Evolutionary conservation across 2,329 filamentous ascomycete genomes (phyloP).

Genomic region (Phyllosticta citriasiana): DNA sequence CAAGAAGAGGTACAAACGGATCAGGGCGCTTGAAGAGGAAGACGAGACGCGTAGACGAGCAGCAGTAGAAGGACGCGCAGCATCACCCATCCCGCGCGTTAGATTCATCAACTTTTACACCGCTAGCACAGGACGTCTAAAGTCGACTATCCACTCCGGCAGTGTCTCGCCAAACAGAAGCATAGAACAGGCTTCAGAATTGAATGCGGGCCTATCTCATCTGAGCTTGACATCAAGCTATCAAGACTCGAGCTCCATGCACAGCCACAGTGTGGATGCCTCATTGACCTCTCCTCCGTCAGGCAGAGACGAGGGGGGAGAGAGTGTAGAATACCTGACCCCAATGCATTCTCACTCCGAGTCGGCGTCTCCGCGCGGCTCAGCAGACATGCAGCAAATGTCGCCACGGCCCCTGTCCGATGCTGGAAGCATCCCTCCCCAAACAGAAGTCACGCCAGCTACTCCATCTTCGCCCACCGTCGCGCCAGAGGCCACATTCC

Average conservation of each 20-base stretch:
- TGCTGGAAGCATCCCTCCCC: neutral
- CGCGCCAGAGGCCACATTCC: slow-evolving; percentile 16
- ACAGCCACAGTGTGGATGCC: neutral
- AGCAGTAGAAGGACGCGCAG: slow-evolving; percentile 17
- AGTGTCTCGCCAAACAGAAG: neutral
- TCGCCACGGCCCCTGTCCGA: neutral
- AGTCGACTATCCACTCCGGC: slow-evolving; percentile 28
- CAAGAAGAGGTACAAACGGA: slow-evolving; percentile 55
- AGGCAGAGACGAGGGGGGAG: neutral
- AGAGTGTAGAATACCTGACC: neutral
- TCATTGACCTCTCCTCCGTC: neutral
- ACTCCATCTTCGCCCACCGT: slow-evolving; percentile 24
- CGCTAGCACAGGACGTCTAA: slow-evolving; percentile 64
- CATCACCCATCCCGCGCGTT: slow-evolving; percentile 41
- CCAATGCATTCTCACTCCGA: neutral
- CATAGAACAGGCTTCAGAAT: neutral
- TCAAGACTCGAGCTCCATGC: neutral
- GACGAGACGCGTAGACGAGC: slow-evolving; percentile 34
- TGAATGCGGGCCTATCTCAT: neutral
- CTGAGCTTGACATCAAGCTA: slow-evolving; percentile 2
- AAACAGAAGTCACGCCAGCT: neutral
- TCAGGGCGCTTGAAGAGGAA: slow-evolving; percentile 63
- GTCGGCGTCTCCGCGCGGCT: neutral
- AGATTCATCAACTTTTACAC: slow-evolving; percentile 89
- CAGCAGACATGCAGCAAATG: neutral